These are phyloP conservation scores for Candida anglica DNA, from an alignment of 805 yeast genomes.

Conservation along the genomic window DNA sequence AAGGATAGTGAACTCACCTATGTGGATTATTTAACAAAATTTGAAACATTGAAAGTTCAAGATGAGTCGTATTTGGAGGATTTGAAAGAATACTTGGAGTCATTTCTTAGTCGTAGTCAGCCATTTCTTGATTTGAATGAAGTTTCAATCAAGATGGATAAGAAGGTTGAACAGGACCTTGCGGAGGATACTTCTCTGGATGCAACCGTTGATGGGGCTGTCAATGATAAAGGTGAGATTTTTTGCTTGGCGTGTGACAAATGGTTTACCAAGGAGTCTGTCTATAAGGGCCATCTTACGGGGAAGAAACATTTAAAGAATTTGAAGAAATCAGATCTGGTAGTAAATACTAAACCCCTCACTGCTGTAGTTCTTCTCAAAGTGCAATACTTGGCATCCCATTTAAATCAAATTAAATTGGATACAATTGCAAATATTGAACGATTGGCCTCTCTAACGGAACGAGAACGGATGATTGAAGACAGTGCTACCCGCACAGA, in stretches of 20 bases:
- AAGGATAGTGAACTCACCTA: slow-evolving; percentile 32
- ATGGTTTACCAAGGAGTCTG: slow-evolving; percentile 58
- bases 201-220: slow-evolving; percentile 8
- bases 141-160: slow-evolving; percentile 7
- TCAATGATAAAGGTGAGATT: slow-evolving; percentile 25
- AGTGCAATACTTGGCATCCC: slow-evolving; percentile 18
- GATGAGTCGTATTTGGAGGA: slow-evolving; percentile 35
- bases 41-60: slow-evolving; percentile 35
- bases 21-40: slow-evolving; percentile 44
- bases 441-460: slow-evolving; percentile 64
- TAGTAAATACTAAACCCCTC: not conserved
- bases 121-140: slow-evolving; percentile 44
- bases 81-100: slow-evolving; percentile 46
- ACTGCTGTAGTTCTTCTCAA: not conserved
- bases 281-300: slow-evolving; percentile 60
- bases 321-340: slow-evolving; percentile 6
- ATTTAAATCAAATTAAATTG: slow-evolving; percentile 37
- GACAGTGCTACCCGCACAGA: slow-evolving; percentile 35
- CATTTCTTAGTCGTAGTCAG: slow-evolving; percentile 43
- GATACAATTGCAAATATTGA: slow-evolving; percentile 60
- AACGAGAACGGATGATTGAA: slow-evolving; percentile 61
- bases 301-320: slow-evolving; percentile 76
- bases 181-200: slow-evolving; percentile 1
- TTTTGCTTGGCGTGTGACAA: slow-evolving; percentile 66
- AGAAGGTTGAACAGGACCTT: slow-evolving; percentile 5